These are phyloP conservation scores for Fraxinus paxiana DNA, from an alignment of 305 asterid genomes.

Conservation along the genomic window DNA sequence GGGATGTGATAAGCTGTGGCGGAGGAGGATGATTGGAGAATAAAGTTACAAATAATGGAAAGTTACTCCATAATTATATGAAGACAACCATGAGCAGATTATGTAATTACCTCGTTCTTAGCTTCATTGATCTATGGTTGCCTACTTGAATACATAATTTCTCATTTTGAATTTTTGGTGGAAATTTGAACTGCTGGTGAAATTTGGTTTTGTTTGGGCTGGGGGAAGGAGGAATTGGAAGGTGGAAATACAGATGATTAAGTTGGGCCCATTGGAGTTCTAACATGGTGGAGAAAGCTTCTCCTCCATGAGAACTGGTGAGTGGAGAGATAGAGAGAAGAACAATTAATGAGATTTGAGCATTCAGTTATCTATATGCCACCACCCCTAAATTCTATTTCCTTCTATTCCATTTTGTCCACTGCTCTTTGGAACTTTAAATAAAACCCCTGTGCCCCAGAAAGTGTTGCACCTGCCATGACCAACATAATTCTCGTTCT, in stretches of 20 bases:
- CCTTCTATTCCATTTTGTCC: neutral
- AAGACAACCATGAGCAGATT: neutral
- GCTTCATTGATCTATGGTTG: neutral
- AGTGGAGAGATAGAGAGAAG: neutral
- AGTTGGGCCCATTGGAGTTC: neutral
- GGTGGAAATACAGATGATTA: neutral
- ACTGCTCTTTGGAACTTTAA: neutral
- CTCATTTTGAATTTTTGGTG: neutral
- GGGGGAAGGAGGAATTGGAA: neutral
- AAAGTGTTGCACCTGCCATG: neutral
- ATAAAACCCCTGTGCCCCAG: neutral
- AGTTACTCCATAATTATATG: neutral
- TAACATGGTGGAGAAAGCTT: neutral
- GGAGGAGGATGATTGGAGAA: neutral
- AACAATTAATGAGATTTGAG: too few species aligned
- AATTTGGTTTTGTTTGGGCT: neutral
- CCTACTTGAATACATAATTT: neutral
- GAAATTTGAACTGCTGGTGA: neutral
- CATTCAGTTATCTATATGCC: neutral
- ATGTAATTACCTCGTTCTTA: neutral
- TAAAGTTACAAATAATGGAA: too few species aligned
- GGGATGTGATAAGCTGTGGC: too few species aligned
- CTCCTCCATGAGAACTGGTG: neutral
- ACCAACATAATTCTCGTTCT: neutral
- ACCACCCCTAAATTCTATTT: neutral